Base-by-base conservation (phyloP, 2,329 filamentous ascomycete genomes). In the Aspergillus sp. region DNA sequence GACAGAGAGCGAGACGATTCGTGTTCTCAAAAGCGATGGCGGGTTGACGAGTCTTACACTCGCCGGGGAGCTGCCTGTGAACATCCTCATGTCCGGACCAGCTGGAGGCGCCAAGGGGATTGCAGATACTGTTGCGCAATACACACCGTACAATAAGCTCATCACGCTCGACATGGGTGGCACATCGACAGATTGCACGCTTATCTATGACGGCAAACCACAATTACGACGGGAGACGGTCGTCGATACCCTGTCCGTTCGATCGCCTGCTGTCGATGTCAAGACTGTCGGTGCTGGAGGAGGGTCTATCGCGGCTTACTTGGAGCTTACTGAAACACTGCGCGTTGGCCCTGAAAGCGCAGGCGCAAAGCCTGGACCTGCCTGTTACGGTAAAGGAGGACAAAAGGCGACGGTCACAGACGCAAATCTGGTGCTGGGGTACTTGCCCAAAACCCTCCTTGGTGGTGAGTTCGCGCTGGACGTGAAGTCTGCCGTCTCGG, bases 101-200 rank as follows among this genome's bases (percentile, higher is more conserved):
- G 74, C 74, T n/a, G 74, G 74, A 35, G 74, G 74, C n/a, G 74
- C 73, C 7, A 71, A 71, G 42, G 73, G 72, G 13, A 73, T 75
- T 6, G 71, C 71, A 7, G 72, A 76, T 52, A 62, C 72, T 7
- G 67, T 76, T 1, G 64, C 73, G 7, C 69, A 66, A 38, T 68
- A 70, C 45, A 75, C 73, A 0, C 66, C 68, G 0, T 75, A 71
- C 57, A 74, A 73, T 52, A 74, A 75, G 38, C 59, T 76, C 22
- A 74, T 76, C 45, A 76, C 73, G 0, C 62, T 77, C 10, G 74
- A 77, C 45, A 75, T 77, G 72, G 74, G 74, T n/a, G 74, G 74
- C 1, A 76, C 74, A 1, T 74, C 71, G 4, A 75, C 74, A 0
- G 74, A 77, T 46, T 74, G 72, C 49, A 73, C 74, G 1, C 55